phyloP scores from a whole-genome alignment of 2,329 filamentous ascomycete genomes.

The Mollisia scopiformis region DNA sequence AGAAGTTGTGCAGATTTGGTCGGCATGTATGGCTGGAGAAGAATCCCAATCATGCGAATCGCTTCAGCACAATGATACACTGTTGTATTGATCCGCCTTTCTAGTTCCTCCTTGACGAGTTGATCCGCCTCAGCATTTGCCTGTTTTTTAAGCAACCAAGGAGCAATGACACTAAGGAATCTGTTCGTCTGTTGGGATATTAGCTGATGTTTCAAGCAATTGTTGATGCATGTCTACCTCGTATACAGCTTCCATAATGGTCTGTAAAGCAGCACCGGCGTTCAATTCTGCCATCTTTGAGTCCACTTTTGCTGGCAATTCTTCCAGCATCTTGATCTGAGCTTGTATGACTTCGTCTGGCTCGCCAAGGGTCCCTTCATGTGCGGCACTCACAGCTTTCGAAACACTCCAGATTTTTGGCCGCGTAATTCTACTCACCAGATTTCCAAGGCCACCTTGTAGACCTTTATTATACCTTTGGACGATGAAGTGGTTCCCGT shows the following conservation, averaged over 20 bases:
- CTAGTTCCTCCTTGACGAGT: constrained; percentile 25
- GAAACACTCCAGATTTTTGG: constrained; percentile 71
- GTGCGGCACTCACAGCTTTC: constrained; percentile 45
- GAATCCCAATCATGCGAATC: constrained; percentile 77
- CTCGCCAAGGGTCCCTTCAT: constrained; percentile 17
- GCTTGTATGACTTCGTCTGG: constrained; percentile 22
- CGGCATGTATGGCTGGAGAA: constrained; percentile 92
- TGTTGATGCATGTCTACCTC: constrained; percentile 47
- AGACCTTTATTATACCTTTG: constrained; percentile 79
- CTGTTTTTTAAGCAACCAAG: constrained; percentile 64
- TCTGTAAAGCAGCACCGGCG: constrained; percentile 65
- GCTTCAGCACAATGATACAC: constrained; percentile 77
- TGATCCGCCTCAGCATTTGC: neutral
- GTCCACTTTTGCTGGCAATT: constrained; percentile 46
- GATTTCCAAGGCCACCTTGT: constrained; percentile 78
- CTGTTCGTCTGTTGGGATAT: constrained; percentile 60
- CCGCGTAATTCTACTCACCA: constrained; percentile 71
- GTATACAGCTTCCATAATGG: constrained; percentile 64
- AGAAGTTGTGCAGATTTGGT: constrained; percentile 72
- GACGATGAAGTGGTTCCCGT: constrained; percentile 78
- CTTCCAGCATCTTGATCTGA: constrained; percentile 45
- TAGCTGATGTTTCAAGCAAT: neutral
- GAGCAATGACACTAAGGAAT: constrained; percentile 65
- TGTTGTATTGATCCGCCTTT: constrained; percentile 53
- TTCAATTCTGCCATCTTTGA: constrained; percentile 65